Percentiles rank a stretch among this genome's conserved stretches.
phyloP scores from a whole-genome alignment of 2,329 filamentous ascomycete genomes.

The Verruconis gallopava region DNA sequence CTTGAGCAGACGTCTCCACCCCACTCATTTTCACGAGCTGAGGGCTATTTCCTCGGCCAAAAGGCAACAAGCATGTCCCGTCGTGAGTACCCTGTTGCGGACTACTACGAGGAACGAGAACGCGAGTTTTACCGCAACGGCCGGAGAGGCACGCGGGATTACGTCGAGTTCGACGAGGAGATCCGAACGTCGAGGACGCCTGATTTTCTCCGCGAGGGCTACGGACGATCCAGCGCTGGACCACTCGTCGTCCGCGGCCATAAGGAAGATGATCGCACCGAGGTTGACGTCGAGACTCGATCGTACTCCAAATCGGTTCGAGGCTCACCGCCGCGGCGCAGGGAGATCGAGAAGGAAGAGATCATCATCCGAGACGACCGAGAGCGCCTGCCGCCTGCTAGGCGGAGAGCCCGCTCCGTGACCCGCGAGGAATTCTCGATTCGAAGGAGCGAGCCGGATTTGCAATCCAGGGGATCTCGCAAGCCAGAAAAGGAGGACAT shows the following conservation, averaged over 20 bases:
- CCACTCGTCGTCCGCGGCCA: constrained; percentile 33
- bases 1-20: no score
- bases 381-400: constrained; percentile 15
- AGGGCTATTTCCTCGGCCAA: no score
- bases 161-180: constrained; percentile 39
- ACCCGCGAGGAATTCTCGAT: constrained; percentile 8
- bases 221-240: constrained; percentile 31
- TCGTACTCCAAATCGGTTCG: constrained; percentile 13
- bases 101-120: constrained; percentile 36
- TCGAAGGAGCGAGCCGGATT: constrained; percentile 8
- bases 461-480: no score
- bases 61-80: constrained; percentile 27
- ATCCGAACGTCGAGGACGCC: constrained; percentile 28
- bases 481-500: constrained; percentile 24
- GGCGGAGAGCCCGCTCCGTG: constrained; percentile 8
- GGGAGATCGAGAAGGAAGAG: constrained; percentile 20
- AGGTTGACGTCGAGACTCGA: constrained; percentile 24
- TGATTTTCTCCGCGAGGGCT: constrained; percentile 38
- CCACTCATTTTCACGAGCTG: no score
- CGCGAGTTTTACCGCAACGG: constrained; percentile 34
- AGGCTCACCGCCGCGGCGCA: constrained; percentile 11
- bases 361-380: constrained; percentile 19
- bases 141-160: constrained; percentile 28
- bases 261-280: constrained; percentile 24
- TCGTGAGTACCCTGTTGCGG: constrained; percentile 32